Conservation (phyloP, 73 alveolate species). For the Durusdinium trenchii region DNA sequence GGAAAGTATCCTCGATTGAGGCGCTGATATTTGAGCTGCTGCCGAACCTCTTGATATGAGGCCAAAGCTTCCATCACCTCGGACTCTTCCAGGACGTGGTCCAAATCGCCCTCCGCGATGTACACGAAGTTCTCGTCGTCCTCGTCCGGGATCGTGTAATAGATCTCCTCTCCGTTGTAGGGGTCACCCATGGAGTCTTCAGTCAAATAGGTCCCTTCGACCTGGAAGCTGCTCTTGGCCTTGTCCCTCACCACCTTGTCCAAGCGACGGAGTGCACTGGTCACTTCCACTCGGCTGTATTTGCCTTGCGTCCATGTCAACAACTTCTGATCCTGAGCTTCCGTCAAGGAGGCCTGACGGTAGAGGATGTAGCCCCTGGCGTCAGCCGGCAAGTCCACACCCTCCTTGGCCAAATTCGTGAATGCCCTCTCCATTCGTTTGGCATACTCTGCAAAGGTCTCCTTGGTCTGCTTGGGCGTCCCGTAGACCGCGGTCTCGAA, state of each 20-base stretch:
- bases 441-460: not conserved
- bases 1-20: not conserved
- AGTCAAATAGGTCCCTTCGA: too few relatives aligned
- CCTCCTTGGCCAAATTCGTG: not conserved
- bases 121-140: not conserved
- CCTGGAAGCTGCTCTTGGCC: not conserved
- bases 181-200: too few relatives aligned
- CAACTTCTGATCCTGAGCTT: not conserved
- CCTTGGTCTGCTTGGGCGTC: not conserved
- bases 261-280: not conserved
- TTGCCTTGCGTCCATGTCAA: not conserved
- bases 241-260: not conserved
- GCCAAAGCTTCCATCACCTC: not conserved
- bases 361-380: not conserved
- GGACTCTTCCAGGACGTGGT: not conserved
- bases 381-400: not conserved
- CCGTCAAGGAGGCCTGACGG: not conserved
- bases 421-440: not conserved
- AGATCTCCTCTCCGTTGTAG: not conserved
- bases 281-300: not conserved
- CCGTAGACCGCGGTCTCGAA: not conserved
- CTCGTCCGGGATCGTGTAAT: not conserved
- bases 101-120: not conserved
- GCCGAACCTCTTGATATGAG: not conserved
- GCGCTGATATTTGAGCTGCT: not conserved